phyloP scores from a whole-genome alignment of 2,329 filamentous ascomycete genomes.

The Hymenoscyphus fructigenus region DNA sequence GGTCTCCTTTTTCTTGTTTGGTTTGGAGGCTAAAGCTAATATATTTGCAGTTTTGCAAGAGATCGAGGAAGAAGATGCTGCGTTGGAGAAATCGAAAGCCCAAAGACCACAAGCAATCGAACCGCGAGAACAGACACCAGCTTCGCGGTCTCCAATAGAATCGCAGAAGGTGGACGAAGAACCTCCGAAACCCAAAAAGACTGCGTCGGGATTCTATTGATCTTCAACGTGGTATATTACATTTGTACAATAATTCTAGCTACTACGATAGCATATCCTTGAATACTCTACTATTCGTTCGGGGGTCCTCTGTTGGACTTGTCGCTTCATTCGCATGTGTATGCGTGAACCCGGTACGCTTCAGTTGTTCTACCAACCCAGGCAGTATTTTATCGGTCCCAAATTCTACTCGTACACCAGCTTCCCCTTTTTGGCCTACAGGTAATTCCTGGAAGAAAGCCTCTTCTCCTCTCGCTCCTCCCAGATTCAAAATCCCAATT shows the following conservation, averaged over 20 bases:
- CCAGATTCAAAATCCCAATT: slow-evolving; percentile 83
- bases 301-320: slow-evolving; percentile 22
- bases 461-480: slow-evolving; percentile 80
- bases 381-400: slow-evolving; percentile 59
- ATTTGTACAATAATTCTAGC: slow-evolving; percentile 27
- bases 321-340: slow-evolving; percentile 33
- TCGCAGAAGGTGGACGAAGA: neutral
- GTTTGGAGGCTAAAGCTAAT: neutral
- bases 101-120: slow-evolving; percentile 27
- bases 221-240: slow-evolving; percentile 22
- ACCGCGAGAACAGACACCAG: neutral
- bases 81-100: slow-evolving; percentile 38
- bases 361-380: slow-evolving; percentile 52
- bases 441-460: slow-evolving; percentile 61
- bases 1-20: slow-evolving; percentile 31
- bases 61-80: slow-evolving; percentile 62
- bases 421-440: slow-evolving; percentile 49
- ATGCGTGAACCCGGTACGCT: slow-evolving; percentile 29
- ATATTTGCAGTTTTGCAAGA: slow-evolving; percentile 57
- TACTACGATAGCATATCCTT: slow-evolving; percentile 59
- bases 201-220: slow-evolving; percentile 13
- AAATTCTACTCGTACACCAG: slow-evolving; percentile 56
- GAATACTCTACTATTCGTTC: slow-evolving; percentile 43
- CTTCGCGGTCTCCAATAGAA: neutral
- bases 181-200: slow-evolving; percentile 4